Percentiles rank a stretch among this genome's conserved stretches.
Conservation (phyloP, 306 rosid genomes). For the Vigna hirtella region DNA sequence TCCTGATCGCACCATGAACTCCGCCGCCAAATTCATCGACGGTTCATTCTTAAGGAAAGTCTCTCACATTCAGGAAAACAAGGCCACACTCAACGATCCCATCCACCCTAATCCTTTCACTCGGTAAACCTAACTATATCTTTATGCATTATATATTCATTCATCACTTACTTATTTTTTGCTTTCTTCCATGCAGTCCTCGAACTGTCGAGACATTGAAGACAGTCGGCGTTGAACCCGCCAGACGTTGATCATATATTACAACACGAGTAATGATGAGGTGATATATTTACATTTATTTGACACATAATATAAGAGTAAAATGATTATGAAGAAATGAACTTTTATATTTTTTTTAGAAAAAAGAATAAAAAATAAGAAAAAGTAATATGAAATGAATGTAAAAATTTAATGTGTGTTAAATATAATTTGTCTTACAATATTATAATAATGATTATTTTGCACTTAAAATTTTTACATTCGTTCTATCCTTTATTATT, state of each 20-base stretch:
- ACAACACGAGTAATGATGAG: neutral
- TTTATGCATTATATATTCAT: too few species aligned
- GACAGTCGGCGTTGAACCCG: slow-evolving; percentile 46
- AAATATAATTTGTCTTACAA: too few species aligned
- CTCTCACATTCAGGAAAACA: slow-evolving; percentile 38
- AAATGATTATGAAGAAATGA: too few species aligned
- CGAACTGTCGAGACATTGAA: slow-evolving; percentile 48
- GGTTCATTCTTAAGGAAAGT: slow-evolving; percentile 48
- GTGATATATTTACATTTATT: too few species aligned
- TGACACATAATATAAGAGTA: too few species aligned
- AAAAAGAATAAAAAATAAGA: too few species aligned
- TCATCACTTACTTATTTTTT: neutral
- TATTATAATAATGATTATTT: too few species aligned
- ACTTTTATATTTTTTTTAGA: too few species aligned
- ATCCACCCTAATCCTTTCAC: slow-evolving; percentile 52
- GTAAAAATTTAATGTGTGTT: too few species aligned
- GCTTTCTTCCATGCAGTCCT: slow-evolving; percentile 38
- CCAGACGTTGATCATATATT: neutral
- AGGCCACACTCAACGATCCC: slow-evolving; percentile 27
- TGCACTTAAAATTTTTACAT: too few species aligned
- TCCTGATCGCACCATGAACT: slow-evolving; percentile 44
- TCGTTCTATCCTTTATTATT: too few species aligned
- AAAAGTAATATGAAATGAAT: too few species aligned
- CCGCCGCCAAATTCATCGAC: slow-evolving; percentile 50
- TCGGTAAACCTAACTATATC: slow-evolving; percentile 1